Conservation (phyloP, 2,329 filamentous ascomycete species). For the Hymenoscyphus linearis region DNA sequence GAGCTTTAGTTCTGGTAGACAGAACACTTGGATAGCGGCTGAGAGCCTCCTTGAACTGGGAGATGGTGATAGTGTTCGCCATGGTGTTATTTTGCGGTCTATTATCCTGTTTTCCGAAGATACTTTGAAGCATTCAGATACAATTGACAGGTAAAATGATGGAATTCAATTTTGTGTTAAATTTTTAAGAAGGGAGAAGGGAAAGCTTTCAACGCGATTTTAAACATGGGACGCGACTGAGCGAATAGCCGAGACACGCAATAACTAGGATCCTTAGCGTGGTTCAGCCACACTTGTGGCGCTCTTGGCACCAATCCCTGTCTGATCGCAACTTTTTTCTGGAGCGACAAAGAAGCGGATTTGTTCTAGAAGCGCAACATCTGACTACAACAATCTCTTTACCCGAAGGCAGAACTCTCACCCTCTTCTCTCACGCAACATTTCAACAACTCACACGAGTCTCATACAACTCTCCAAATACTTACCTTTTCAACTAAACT, state of each 20-base stretch:
- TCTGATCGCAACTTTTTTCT: background rate
- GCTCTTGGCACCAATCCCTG: background rate
- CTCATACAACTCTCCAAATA: background rate
- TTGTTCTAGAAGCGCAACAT: background rate
- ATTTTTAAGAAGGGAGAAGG: conserved; percentile 12
- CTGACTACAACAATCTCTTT: conserved; percentile 2
- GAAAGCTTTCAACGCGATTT: background rate
- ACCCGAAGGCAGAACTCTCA: background rate
- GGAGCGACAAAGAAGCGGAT: background rate
- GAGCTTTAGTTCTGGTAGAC: conserved; percentile 17
- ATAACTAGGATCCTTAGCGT: background rate
- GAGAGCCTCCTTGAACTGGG: conserved; percentile 28
- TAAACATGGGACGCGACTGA: conserved; percentile 4
- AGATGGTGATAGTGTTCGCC: conserved; percentile 24
- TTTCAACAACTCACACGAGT: background rate
- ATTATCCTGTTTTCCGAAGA: conserved; percentile 15
- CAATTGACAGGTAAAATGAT: conserved; percentile 5
- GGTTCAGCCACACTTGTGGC: background rate
- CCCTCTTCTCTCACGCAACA: conserved; percentile 2
- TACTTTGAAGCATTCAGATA: conserved; percentile 15
- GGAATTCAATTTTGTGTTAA: conserved; percentile 14
- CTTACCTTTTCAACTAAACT: background rate
- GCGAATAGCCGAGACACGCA: background rate
- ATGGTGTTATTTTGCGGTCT: conserved; percentile 13
- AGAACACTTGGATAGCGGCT: conserved; percentile 25